These are phyloP conservation scores for Hymenoscyphus infarciens DNA, from an alignment of 2,329 filamentous ascomycete species.

Conservation along the genomic window DNA sequence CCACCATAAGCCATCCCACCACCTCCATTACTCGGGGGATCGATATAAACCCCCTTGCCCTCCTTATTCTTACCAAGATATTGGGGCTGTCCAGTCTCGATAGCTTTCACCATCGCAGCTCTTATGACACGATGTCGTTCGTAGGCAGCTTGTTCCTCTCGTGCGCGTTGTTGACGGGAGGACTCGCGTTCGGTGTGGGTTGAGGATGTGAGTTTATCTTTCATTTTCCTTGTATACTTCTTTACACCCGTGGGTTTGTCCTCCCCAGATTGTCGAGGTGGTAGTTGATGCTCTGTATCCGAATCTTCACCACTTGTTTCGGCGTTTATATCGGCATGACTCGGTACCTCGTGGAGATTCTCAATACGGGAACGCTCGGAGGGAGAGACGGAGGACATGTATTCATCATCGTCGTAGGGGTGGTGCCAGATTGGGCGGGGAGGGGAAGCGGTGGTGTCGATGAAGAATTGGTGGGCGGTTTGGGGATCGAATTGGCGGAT, in stretches of 20 bases:
- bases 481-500: conserved; percentile 52
- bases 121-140: conserved; percentile 48
- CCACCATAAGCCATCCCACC: conserved; percentile 25
- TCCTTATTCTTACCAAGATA: conserved; percentile 50
- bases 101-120: conserved; percentile 47
- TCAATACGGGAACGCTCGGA: conserved; percentile 48
- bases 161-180: conserved; percentile 43
- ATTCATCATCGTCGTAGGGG: conserved; percentile 56
- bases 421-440: conserved; percentile 59
- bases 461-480: conserved; percentile 58
- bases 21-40: conserved; percentile 45
- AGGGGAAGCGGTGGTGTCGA: conserved; percentile 52
- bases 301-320: conserved; percentile 46
- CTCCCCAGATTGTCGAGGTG: conserved; percentile 22
- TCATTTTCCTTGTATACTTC: conserved; percentile 52
- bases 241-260: conserved; percentile 36
- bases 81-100: conserved; percentile 53
- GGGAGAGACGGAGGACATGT: conserved; percentile 45
- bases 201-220: conserved; percentile 55
- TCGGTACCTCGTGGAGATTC: conserved; percentile 36
- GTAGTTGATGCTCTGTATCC: conserved; percentile 31
- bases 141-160: conserved; percentile 50
- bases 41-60: conserved; percentile 55
- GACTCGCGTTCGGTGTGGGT: conserved; percentile 53
- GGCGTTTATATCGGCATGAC: conserved; percentile 40